Evolutionary conservation across 352 stramenopile genomes (phyloP).

Genomic region (Phytopythium litorale): DNA sequence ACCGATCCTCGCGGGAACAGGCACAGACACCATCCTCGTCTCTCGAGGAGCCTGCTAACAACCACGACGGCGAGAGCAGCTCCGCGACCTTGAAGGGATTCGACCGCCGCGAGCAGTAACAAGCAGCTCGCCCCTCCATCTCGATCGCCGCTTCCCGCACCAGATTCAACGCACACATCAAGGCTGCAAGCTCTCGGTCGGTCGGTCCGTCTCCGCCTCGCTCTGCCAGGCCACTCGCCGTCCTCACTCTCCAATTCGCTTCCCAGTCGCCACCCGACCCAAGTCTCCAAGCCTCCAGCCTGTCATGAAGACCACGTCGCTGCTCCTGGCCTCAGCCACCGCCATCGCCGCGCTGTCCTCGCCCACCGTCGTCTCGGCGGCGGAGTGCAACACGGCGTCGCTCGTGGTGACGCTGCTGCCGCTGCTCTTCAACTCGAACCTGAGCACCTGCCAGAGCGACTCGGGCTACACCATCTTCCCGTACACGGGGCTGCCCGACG

Average conservation of each 20-base stretch:
- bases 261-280: conserved; percentile 6
- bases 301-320: conserved; percentile 26
- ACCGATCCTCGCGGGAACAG: conserved; percentile 2
- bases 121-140: background rate
- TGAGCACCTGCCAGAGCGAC: conserved; percentile 14
- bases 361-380: conserved; percentile 11
- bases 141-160: background rate
- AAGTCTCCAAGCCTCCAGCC: conserved; percentile 4
- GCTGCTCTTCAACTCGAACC: conserved; percentile 19
- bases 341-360: conserved; percentile 11
- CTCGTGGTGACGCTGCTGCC: conserved; percentile 25
- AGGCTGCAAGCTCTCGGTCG: background rate
- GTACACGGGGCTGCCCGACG: conserved; percentile 29
- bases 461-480: conserved; percentile 33
- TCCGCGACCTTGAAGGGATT: background rate
- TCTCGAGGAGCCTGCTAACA: background rate
- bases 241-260: conserved; percentile 17
- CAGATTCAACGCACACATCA: background rate
- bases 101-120: background rate
- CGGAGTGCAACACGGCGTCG: conserved; percentile 23
- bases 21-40: background rate
- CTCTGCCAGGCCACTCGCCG: background rate
- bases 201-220: no score
- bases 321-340: conserved; percentile 19
- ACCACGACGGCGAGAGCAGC: background rate